Evolutionary conservation across 2,329 filamentous ascomycete species (phyloP).

Genomic region (Cladophialophora carrionii): DNA sequence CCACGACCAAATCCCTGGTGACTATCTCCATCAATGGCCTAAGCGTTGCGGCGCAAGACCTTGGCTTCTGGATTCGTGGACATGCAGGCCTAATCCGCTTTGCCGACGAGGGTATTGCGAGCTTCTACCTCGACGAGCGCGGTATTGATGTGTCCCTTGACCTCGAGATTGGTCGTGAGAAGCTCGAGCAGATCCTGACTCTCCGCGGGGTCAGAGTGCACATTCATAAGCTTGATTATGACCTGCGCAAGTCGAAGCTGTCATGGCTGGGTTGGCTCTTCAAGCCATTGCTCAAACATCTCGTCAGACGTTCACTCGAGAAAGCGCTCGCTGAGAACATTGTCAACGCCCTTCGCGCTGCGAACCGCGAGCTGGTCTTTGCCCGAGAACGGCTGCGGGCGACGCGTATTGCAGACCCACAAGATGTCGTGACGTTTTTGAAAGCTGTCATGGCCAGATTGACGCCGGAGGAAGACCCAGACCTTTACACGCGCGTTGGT

Average conservation of each 20-base stretch:
- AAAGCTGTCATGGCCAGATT: constrained; percentile 79
- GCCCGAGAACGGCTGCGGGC: constrained; percentile 85
- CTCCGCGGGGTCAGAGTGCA: constrained; percentile 75
- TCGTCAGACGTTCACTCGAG: constrained; percentile 79
- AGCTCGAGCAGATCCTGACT: constrained; percentile 77
- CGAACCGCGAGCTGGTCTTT: constrained; percentile 84
- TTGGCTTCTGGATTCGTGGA: constrained; percentile 85
- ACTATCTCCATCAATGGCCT: constrained; percentile 80
- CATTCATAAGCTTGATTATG: constrained; percentile 86
- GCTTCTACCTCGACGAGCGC: constrained; percentile 80
- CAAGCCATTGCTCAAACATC: constrained; percentile 79
- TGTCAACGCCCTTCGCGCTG: constrained; percentile 67
- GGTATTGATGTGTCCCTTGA: constrained; percentile 87
- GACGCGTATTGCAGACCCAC: constrained; percentile 77
- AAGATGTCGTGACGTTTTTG: constrained; percentile 79
- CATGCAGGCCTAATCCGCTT: constrained; percentile 76
- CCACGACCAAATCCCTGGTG: constrained; percentile 70
- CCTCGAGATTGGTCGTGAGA: constrained; percentile 77
- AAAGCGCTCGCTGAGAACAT: constrained; percentile 74
- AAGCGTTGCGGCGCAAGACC: constrained; percentile 79
- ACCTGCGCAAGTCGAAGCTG: constrained; percentile 73
- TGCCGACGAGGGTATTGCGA: constrained; percentile 80
- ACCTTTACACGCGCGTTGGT: constrained; percentile 74
- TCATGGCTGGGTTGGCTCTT: constrained; percentile 78
- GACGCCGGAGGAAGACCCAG: constrained; percentile 71